Evolutionary conservation across 225 moss, liverwort and hornwort genomes (phyloP).

Genomic region (Neckera pumila): DNA sequence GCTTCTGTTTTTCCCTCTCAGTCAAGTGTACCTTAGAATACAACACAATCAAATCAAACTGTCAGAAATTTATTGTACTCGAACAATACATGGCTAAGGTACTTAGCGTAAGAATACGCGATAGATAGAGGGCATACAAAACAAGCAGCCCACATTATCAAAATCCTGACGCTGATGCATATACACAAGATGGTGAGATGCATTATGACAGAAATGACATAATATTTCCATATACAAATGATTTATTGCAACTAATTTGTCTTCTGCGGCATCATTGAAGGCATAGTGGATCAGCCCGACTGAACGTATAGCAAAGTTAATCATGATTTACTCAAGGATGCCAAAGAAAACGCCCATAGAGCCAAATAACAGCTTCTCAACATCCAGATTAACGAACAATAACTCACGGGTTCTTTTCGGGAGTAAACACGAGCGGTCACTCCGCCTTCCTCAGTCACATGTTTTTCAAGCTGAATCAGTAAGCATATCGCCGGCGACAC

Average conservation of each 20-base stretch:
- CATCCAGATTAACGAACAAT: neutral
- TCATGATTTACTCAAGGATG: neutral
- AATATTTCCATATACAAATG: neutral
- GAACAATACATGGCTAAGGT: neutral
- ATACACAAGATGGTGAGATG: neutral
- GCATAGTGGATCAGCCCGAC: neutral
- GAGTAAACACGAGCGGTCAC: constrained; percentile 91
- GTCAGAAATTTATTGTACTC: neutral
- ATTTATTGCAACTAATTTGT: neutral
- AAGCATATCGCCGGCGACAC: constrained; percentile 75
- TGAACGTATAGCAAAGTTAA: neutral
- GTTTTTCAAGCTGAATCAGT: constrained; percentile 90
- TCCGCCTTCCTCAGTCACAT: constrained; percentile 97
- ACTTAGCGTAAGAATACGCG: neutral
- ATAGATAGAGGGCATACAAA: neutral
- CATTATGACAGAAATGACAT: neutral
- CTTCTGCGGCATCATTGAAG: neutral
- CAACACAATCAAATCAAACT: neutral
- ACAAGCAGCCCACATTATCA: neutral
- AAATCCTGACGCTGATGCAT: neutral
- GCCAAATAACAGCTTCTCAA: neutral
- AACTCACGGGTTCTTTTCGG: constrained; percentile 93
- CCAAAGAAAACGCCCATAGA: neutral
- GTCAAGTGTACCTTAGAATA: constrained; percentile 73
- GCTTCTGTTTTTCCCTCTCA: constrained; percentile 90